Evolutionary conservation across 2,329 filamentous ascomycete genomes (phyloP).

Genomic region (Endothia cerciana): DNA sequence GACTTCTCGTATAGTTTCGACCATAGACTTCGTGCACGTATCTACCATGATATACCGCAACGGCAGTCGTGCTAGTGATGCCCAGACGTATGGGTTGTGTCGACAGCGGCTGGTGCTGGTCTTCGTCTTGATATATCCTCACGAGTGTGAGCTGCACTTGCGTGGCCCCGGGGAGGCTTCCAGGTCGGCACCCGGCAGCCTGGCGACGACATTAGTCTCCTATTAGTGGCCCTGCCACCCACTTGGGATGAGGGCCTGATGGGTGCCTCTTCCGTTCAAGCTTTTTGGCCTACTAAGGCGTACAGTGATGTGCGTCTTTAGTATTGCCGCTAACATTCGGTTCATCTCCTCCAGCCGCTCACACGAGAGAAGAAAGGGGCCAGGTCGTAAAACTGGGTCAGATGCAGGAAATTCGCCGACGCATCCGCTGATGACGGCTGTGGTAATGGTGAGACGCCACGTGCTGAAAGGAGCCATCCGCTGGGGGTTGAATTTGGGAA

Average conservation of each 20-base stretch:
- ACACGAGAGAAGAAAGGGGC: slow-evolving; percentile 5
- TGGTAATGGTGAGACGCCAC: slow-evolving; percentile 17
- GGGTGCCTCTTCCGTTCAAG: not conserved
- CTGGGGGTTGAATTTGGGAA: slow-evolving; percentile 6
- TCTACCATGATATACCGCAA: not conserved
- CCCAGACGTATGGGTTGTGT: too few species aligned
- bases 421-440: not conserved
- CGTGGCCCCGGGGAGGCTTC: slow-evolving; percentile 2
- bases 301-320: not conserved
- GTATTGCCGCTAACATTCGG: not conserved
- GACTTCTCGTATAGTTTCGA: not conserved
- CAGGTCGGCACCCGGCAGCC: slow-evolving; percentile 25
- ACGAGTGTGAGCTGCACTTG: slow-evolving; percentile 10
- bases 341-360: not conserved
- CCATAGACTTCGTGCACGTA: not conserved
- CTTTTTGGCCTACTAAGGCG: not conserved
- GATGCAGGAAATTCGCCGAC: not conserved
- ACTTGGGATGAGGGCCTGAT: not conserved
- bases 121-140: not conserved
- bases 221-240: slow-evolving; percentile 1
- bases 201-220: slow-evolving; percentile 12
- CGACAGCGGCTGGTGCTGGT: not conserved
- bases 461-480: slow-evolving; percentile 1
- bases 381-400: not conserved
- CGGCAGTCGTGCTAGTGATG: not conserved